Conservation (phyloP, 805 yeast genomes). For the Ogataea polymorpha region DNA sequence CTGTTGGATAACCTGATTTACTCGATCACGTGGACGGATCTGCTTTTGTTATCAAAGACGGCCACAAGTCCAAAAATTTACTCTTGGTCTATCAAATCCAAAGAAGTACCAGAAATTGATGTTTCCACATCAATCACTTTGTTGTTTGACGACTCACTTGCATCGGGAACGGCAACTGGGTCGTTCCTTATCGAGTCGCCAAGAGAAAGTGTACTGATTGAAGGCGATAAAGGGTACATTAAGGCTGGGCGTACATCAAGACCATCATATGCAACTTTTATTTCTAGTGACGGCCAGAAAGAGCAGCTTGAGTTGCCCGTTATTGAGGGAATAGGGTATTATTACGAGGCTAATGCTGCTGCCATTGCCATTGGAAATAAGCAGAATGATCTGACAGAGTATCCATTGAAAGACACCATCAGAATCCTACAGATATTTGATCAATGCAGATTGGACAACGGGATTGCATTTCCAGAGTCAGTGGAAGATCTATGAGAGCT, state of each 20-base stretch:
- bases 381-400: slow-evolving; percentile 30
- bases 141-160: slow-evolving; percentile 35
- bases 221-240: slow-evolving; percentile 22
- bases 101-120: slow-evolving; percentile 39
- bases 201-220: slow-evolving; percentile 14
- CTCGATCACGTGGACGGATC: slow-evolving; percentile 42
- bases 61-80: slow-evolving; percentile 26
- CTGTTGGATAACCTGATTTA: slow-evolving; percentile 54
- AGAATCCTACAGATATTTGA: slow-evolving; percentile 46
- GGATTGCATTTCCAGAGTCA: slow-evolving; percentile 37
- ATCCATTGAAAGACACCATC: slow-evolving; percentile 43
- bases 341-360: slow-evolving; percentile 53
- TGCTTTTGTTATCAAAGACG: slow-evolving; percentile 34
- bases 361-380: slow-evolving; percentile 43
- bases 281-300: slow-evolving; percentile 1
- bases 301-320: slow-evolving; percentile 31
- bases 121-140: slow-evolving; percentile 37
- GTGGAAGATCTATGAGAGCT: too few relatives aligned
- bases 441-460: slow-evolving; percentile 39
- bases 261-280: slow-evolving; percentile 20
- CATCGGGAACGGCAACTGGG: slow-evolving; percentile 37
- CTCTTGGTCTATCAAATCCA: slow-evolving; percentile 32
- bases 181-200: slow-evolving; percentile 13
- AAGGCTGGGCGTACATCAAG: slow-evolving; percentile 16
- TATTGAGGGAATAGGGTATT: slow-evolving; percentile 43